phyloP scores from a whole-genome alignment of 768 basidiomycete genomes.

The Pulveroboletus sp. region DNA sequence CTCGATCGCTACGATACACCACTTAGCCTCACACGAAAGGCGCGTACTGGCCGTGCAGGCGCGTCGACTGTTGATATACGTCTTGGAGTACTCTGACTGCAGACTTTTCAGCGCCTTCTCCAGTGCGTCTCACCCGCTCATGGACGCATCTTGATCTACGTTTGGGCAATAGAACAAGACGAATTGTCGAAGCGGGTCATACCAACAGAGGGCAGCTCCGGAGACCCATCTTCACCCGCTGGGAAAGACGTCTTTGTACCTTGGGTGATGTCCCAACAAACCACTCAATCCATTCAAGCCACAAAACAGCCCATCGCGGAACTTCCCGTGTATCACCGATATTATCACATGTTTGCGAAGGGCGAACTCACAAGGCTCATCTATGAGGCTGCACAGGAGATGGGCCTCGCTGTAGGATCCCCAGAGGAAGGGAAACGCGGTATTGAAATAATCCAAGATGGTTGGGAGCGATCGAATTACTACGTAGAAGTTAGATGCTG shows the following conservation, averaged over 20 bases:
- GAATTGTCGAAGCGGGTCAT: conserved; percentile 74
- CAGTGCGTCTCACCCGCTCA: conserved; percentile 60
- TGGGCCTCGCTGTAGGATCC: conserved; percentile 52
- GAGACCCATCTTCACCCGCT: conserved; percentile 9
- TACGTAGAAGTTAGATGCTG: conserved; percentile 75
- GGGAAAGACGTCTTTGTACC: conserved; percentile 89
- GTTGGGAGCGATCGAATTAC: conserved; percentile 88
- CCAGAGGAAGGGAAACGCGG: conserved; percentile 36
- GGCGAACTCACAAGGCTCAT: conserved; percentile 72
- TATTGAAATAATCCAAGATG: conserved; percentile 64
- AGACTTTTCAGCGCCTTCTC: conserved; percentile 49
- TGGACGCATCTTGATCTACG: conserved; percentile 86
- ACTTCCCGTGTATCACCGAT: conserved; percentile 66
- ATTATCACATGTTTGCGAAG: conserved; percentile 92
- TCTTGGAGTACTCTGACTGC: not conserved
- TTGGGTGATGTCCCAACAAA: conserved; percentile 61
- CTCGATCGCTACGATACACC: conserved; percentile 97
- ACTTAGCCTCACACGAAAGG: conserved; percentile 77
- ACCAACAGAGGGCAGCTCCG: conserved; percentile 21
- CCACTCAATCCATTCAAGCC: conserved; percentile 16
- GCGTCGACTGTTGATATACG: conserved; percentile 5
- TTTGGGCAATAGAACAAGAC: conserved; percentile 97
- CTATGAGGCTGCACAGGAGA: conserved; percentile 52
- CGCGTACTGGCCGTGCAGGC: conserved; percentile 75
- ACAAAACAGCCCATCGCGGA: conserved; percentile 4